Evolutionary conservation across 805 yeast genomes (phyloP), one percentile per base, ranked within the genome.

Genomic region (Saccharomycopsis sp.): DNA sequence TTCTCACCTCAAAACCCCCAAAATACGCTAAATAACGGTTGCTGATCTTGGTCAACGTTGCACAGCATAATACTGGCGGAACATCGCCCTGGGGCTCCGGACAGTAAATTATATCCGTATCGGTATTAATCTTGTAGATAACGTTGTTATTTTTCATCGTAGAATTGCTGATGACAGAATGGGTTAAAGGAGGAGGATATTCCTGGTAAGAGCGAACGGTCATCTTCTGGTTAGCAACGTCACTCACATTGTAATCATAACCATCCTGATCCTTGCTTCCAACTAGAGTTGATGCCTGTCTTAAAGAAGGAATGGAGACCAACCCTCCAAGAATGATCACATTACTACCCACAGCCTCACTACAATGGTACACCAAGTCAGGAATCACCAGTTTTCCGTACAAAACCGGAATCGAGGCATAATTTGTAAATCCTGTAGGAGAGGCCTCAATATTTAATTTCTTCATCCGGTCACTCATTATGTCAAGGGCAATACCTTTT

Each of bases 1-100:
- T 75, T 3, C 66, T 61, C 3, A 75, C 66, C 65, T 79, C 80
- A 67, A 85, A 80, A 0, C 94, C 96, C 17, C 93, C 96, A 66
- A 81, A 85, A 59, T 79, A 77, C 62, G 86, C 76, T 12, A 83
- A 75, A 64, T 84, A 84, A 41, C 82, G 70, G 15, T 77, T 73
- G 3, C 87, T 79, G 3, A 87, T 71, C 57, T 71, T 74, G 3
- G 81, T 73, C n/a, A 79, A 75, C 3, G 75, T 65, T 67, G 82
- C 71, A 57, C 82, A 77, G 51, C 80, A 66, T 19, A 85, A 65
- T 2, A 84, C 78, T 2, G 80, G 78, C 0, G 91, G 90, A 3
- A 74, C 65, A 51, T 75, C 77, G 1, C 79, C 80, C 1, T 63
- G 54, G 3, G 69, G 23, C 59, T 65, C 53, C 66, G 75, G 71